phyloP scores from a whole-genome alignment of 2,329 filamentous ascomycete genomes.

The Metarhizium rileyi region DNA sequence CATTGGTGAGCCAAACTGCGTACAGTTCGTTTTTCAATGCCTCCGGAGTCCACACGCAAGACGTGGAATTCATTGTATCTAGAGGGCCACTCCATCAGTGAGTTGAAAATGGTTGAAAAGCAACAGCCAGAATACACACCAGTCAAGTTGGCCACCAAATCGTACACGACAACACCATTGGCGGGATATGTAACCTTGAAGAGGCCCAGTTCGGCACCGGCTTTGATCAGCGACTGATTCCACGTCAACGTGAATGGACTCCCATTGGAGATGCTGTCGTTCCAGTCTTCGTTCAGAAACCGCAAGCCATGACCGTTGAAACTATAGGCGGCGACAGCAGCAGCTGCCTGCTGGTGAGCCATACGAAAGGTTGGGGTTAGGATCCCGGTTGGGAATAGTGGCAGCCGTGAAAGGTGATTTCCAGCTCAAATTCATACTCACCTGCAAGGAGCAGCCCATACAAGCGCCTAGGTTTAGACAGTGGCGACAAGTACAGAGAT shows the following conservation, averaged over 20 bases:
- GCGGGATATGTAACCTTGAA: conserved; percentile 22
- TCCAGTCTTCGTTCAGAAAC: conserved; percentile 24
- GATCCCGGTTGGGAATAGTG: conserved; percentile 4
- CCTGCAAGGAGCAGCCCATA: not conserved
- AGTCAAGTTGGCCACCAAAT: conserved; percentile 20
- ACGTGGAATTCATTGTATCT: conserved; percentile 16
- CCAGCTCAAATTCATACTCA: conserved; percentile 3
- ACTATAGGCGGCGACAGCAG: conserved; percentile 6
- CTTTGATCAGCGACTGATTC: conserved; percentile 18
- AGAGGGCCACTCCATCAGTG: conserved; percentile 2
- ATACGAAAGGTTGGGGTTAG: conserved; percentile 8
- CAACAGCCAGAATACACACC: conserved; percentile 13
- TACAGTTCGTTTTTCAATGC: conserved; percentile 18
- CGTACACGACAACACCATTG: conserved; percentile 19
- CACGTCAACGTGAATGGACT: conserved; percentile 18
- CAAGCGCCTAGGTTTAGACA: not conserved
- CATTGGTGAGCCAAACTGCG: conserved; percentile 19
- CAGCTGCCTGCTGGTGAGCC: conserved; percentile 11
- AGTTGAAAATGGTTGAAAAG: conserved; percentile 3
- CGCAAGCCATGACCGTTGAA: conserved; percentile 18
- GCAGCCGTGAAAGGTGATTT: conserved; percentile 1
- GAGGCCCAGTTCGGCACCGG: conserved; percentile 16
- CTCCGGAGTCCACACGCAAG: conserved; percentile 20
- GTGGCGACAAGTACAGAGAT: conserved; percentile 6
- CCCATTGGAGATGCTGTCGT: conserved; percentile 24